Evolutionary conservation across 768 basidiomycete species (phyloP), one percentile per base, ranked within the genome.

Genomic region (Lentinus tigrinus): DNA sequence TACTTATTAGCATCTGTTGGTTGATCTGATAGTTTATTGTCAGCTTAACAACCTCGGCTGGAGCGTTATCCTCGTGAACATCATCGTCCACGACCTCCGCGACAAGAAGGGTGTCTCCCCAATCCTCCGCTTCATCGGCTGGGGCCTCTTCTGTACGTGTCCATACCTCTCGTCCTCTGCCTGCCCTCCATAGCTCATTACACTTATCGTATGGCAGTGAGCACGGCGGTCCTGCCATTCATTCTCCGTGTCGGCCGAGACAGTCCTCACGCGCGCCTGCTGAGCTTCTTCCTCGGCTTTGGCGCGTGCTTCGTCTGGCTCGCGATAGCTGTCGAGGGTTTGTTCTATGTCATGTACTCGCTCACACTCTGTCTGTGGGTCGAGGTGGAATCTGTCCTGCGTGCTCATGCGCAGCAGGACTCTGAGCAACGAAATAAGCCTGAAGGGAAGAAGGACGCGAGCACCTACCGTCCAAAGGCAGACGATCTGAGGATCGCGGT

Each of bases 311-410:
- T 93, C 58, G 78, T 92, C 36, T 78, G 92, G 37, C 78, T 95
- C 17, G 91, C 92, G 3, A 89, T 93, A 69, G 88, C 88, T 57
- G 83, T 87, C 23, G 93, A 94, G 66, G 88, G 87, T 0, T 75
- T 93, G 14, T 94, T 95, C 71, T 93, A 86, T 64, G 74, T 82
- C n/a, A 77, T 83, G 13, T 93, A 87, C 66, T 82, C 83, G 0
- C 73, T 73, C 19, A 84, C 85, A 5, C 70, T 94, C 34, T 70
- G 81, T 17, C 62, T 81, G 2, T 95, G 93, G 93, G 78, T 88
- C 40, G 75, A 81, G 10, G 77, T 89, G 6, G 92, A 94, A 63
- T 68, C 66, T 26, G 65, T 70, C 7, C 60, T 77, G 38, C 65
- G 70, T 8, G 37, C 37, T 1, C 27, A 34, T 8, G 17, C 47